A percentile compares a stretch with the other conserved stretches of the same genome.
Evolutionary conservation across 2,329 filamentous ascomycete genomes (phyloP).

Genomic region (Aspergillus ustus): DNA sequence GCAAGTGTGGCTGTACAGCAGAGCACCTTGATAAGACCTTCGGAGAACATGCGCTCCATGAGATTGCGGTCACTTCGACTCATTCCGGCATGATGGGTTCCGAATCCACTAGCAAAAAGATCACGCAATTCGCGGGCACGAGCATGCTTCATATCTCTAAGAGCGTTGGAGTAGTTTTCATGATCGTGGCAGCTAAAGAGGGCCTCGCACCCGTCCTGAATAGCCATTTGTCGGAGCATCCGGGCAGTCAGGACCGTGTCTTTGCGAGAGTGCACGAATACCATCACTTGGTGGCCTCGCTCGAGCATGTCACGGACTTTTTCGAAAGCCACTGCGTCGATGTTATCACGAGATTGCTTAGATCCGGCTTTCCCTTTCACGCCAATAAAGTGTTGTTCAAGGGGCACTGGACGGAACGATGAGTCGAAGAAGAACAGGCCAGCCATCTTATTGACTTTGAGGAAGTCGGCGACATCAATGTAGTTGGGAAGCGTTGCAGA

Average conservation of each 20-base stretch:
- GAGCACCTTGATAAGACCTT: slow-evolving; percentile 93
- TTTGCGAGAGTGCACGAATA: slow-evolving; percentile 96
- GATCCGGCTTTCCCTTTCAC: slow-evolving; percentile 85
- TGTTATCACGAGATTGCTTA: slow-evolving; percentile 82
- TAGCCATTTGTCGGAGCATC: slow-evolving; percentile 82
- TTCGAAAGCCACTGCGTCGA: slow-evolving; percentile 86
- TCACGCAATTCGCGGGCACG: slow-evolving; percentile 88
- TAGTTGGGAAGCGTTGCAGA: slow-evolving; percentile 97
- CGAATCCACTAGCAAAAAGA: slow-evolving; percentile 85
- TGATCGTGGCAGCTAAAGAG: slow-evolving; percentile 82
- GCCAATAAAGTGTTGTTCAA: slow-evolving; percentile 97
- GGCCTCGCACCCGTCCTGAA: slow-evolving; percentile 76
- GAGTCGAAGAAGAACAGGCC: slow-evolving; percentile 97
- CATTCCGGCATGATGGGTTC: slow-evolving; percentile 97
- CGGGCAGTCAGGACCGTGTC: slow-evolving; percentile 90
- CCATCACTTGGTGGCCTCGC: slow-evolving; percentile 95
- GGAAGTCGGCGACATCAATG: slow-evolving; percentile 92
- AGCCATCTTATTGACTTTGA: slow-evolving; percentile 91
- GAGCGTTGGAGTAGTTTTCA: slow-evolving; percentile 77
- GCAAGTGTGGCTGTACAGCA: slow-evolving; percentile 98
- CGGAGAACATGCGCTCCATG: slow-evolving; percentile 89
- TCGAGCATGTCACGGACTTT: slow-evolving; percentile 95
- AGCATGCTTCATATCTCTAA: slow-evolving; percentile 82
- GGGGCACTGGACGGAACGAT: slow-evolving; percentile 91
- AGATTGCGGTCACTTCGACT: slow-evolving; percentile 89